Evolutionary conservation across 495 filamentous ascomycete species (phyloP).

Genomic region (Podospora bellae-mahoneyi): DNA sequence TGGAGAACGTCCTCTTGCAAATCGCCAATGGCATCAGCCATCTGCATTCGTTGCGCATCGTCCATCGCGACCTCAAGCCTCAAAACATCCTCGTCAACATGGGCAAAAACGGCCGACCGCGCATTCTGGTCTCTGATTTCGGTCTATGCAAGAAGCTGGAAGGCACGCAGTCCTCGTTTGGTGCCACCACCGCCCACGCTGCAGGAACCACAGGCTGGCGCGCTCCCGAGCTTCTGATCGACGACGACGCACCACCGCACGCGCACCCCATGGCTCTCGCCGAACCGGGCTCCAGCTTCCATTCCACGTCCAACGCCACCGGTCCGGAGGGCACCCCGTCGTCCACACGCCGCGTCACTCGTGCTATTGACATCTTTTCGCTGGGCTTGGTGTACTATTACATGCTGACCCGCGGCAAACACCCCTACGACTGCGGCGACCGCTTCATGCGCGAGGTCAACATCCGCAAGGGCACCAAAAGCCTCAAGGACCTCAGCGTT

Average conservation of each 20-base stretch:
- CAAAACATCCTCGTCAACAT: constrained; percentile 87
- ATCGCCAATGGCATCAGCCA: constrained; percentile 83
- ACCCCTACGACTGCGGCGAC: constrained; percentile 91
- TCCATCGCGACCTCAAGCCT: constrained; percentile 94
- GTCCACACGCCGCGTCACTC: constrained; percentile 71
- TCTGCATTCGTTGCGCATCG: constrained; percentile 87
- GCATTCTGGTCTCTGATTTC: constrained; percentile 93
- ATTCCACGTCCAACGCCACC: constrained; percentile 46
- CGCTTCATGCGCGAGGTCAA: constrained; percentile 95
- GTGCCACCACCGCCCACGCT: constrained; percentile 88
- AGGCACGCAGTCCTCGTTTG: constrained; percentile 88
- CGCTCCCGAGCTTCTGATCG: constrained; percentile 85
- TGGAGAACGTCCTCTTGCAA: constrained; percentile 72
- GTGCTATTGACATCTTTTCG: constrained; percentile 95
- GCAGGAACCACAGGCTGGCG: constrained; percentile 95
- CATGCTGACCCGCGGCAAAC: constrained; percentile 82
- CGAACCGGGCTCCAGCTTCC: constrained; percentile 39
- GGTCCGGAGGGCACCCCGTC: constrained; percentile 36
- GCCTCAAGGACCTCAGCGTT: constrained; percentile 64
- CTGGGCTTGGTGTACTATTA: constrained; percentile 96
- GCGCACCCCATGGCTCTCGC: constrained; percentile 26
- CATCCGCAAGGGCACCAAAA: constrained; percentile 81
- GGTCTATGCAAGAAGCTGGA: constrained; percentile 98
- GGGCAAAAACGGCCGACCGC: constrained; percentile 58
- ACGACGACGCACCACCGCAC: constrained; percentile 56